Evolutionary conservation across 306 rosid genomes (phyloP).

Genomic region (Vicia villosa): DNA sequence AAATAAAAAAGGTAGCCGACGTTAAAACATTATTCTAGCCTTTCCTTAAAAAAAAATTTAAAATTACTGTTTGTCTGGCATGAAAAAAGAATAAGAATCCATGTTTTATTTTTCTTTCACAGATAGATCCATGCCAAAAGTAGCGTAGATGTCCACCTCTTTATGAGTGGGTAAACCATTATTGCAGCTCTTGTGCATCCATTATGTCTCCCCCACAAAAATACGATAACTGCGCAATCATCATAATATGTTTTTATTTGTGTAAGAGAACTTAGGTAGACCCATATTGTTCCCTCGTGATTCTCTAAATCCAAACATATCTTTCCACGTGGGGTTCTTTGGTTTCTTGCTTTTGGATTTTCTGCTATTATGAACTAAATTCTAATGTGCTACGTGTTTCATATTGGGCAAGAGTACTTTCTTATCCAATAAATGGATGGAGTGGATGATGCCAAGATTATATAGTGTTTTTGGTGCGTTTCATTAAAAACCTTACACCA

Average conservation of each 20-base stretch:
- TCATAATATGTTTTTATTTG: constrained; percentile 40
- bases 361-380: not conserved
- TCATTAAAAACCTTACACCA: not conserved
- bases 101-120: constrained; percentile 44
- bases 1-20: constrained; percentile 40
- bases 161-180: constrained; percentile 65
- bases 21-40: constrained; percentile 9
- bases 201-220: constrained; percentile 41
- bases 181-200: constrained; percentile 44
- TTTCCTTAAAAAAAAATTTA: not conserved
- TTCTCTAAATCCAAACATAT: constrained; percentile 36
- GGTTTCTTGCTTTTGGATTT: not conserved
- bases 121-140: constrained; percentile 49
- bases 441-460: constrained; percentile 31
- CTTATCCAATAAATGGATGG: constrained; percentile 23
- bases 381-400: constrained; percentile 29
- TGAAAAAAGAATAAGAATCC: constrained; percentile 49
- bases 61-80: constrained; percentile 30
- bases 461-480: not conserved
- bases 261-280: constrained; percentile 18
- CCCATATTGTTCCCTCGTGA: constrained; percentile 34
- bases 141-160: constrained; percentile 42
- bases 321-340: constrained; percentile 21
- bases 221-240: constrained; percentile 41
- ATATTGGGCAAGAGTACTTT: not conserved